A percentile compares a stretch with the other conserved stretches of the same genome.
Conservation (phyloP, 495 filamentous ascomycete species). For the Chaetomium fimeti region DNA sequence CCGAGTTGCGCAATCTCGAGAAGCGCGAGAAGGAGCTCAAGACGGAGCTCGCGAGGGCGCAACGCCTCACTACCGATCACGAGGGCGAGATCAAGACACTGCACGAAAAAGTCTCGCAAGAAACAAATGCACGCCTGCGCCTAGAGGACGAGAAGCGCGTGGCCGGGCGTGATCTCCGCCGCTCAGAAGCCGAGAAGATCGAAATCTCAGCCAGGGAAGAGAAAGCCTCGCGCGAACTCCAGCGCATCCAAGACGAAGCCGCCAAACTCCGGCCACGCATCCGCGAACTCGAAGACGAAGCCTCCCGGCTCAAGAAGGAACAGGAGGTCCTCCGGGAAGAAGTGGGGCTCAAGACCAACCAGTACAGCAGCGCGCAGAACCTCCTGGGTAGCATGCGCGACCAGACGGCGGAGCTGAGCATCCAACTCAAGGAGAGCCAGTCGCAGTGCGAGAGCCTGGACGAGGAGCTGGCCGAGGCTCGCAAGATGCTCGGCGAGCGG, state of each 20-base stretch:
- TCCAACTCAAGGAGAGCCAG: constrained; percentile 88
- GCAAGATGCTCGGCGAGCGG: constrained; percentile 82
- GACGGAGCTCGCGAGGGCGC: constrained; percentile 65
- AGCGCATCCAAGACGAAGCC: constrained; percentile 67
- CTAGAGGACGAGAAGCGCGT: constrained; percentile 73
- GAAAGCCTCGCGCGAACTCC: constrained; percentile 62
- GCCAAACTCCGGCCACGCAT: constrained; percentile 60
- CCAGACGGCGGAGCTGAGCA: constrained; percentile 81
- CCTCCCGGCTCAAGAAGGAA: constrained; percentile 62
- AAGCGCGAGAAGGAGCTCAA: constrained; percentile 76
- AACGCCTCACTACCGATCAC: constrained; percentile 65
- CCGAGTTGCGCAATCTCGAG: constrained; percentile 72
- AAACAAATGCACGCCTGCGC: constrained; percentile 66
- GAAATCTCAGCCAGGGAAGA: constrained; percentile 71
- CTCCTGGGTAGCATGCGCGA: constrained; percentile 89
- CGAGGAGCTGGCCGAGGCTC: constrained; percentile 86
- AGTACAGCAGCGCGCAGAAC: constrained; percentile 79
- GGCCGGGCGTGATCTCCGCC: constrained; percentile 70
- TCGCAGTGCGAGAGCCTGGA: constrained; percentile 83
- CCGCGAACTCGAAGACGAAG: constrained; percentile 69
- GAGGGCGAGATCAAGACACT: constrained; percentile 74
- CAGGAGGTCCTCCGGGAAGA: constrained; percentile 72
- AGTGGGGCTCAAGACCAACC: constrained; percentile 76
- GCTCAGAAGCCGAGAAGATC: constrained; percentile 71
- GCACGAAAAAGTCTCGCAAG: constrained; percentile 71